Conservation (phyloP, 768 basidiomycete species). For the Brasilioporus rufonigricans region DNA sequence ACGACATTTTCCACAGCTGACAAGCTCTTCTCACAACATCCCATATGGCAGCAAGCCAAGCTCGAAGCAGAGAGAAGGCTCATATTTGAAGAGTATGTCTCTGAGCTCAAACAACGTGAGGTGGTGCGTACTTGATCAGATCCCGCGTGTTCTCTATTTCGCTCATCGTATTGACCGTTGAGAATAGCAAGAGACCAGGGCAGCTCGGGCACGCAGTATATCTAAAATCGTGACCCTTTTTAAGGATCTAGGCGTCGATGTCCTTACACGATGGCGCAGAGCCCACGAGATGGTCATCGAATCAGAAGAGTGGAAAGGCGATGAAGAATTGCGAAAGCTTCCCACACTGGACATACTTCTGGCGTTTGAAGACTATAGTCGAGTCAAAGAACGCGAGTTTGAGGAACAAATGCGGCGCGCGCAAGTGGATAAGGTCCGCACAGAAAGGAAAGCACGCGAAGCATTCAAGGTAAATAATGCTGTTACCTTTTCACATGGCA, state of each 20-base stretch:
- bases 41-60: slow-evolving; percentile 87
- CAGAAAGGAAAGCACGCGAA: slow-evolving; percentile 87
- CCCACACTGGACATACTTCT: slow-evolving; percentile 90
- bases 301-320: slow-evolving; percentile 75
- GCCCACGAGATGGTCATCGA: slow-evolving; percentile 75
- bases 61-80: slow-evolving; percentile 82
- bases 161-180: slow-evolving; percentile 8
- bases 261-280: slow-evolving; percentile 89
- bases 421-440: slow-evolving; percentile 80
- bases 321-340: slow-evolving; percentile 74
- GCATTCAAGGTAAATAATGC: slow-evolving; percentile 66
- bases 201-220: slow-evolving; percentile 74
- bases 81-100: slow-evolving; percentile 90
- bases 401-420: slow-evolving; percentile 80
- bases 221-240: slow-evolving; percentile 82
- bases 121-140: slow-evolving; percentile 54
- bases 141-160: neutral
- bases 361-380: slow-evolving; percentile 92
- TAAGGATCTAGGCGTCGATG: slow-evolving; percentile 85
- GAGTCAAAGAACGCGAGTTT: slow-evolving; percentile 86
- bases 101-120: slow-evolving; percentile 84
- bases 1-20: slow-evolving; percentile 90
- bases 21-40: slow-evolving; percentile 79
- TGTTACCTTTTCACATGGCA: neutral
- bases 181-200: slow-evolving; percentile 72